Evolutionary conservation across 331 rosid genomes (phyloP).

Genomic region (Prunus yedoensis): DNA sequence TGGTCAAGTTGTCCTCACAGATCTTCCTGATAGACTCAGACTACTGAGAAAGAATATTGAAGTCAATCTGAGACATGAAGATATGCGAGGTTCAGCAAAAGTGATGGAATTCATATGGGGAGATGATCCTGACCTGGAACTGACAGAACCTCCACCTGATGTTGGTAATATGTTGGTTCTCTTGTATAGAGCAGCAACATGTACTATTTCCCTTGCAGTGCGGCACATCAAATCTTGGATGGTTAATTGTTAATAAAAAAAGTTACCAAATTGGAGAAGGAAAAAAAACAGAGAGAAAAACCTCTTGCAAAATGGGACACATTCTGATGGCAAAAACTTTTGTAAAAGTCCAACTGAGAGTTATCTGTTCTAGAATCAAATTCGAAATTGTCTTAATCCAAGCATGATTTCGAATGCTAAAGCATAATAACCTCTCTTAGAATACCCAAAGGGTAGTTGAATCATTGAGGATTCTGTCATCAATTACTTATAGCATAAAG

Average conservation of each 20-base stretch:
- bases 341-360: background rate
- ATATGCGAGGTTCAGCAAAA: conserved; percentile 55
- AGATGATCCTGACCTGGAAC: conserved; percentile 64
- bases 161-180: conserved; percentile 44
- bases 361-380: background rate
- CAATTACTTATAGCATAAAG: background rate
- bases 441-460: background rate
- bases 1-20: conserved; percentile 69
- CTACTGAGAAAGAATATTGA: conserved; percentile 69
- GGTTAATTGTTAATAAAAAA: background rate
- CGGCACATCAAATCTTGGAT: background rate
- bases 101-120: conserved; percentile 76
- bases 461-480: background rate
- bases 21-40: conserved; percentile 77
- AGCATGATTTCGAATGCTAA: background rate
- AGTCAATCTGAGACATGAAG: conserved; percentile 54
- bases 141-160: conserved; percentile 60
- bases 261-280: background rate
- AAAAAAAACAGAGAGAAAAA: no score
- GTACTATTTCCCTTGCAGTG: background rate
- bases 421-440: background rate
- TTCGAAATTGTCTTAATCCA: background rate
- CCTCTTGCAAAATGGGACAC: background rate
- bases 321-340: background rate
- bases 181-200: conserved; percentile 4